Percentiles rank a stretch among this genome's conserved stretches.
Conservation (phyloP, 2,329 filamentous ascomycete species). For the Zymoseptoria passerinii region DNA sequence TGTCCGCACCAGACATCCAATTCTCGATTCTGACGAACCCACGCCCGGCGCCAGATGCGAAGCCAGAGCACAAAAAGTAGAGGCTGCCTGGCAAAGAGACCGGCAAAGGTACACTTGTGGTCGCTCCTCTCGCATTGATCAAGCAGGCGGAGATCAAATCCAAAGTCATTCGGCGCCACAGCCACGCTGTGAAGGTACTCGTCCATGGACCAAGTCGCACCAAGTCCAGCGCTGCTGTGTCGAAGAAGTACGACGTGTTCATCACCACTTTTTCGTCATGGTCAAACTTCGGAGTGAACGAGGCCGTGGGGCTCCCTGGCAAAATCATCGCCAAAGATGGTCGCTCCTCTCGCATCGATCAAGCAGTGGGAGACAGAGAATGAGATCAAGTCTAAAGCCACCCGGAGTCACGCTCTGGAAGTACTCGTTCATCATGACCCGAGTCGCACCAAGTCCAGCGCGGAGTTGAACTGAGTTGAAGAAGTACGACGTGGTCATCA, state of each 20-base stretch:
- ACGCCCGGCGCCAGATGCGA: conserved; percentile 43
- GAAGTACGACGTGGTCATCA: conserved; percentile 89
- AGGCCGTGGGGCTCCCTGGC: conserved; percentile 53
- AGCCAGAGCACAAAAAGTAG: conserved; percentile 51
- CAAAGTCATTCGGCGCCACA: conserved; percentile 62
- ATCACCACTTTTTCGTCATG: conserved; percentile 99
- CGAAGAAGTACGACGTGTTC: conserved; percentile 85
- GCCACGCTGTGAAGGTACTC: conserved; percentile 67
- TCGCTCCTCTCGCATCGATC: conserved; percentile 87
- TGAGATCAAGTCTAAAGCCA: conserved; percentile 75
- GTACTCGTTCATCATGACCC: conserved; percentile 90
- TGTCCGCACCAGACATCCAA: too few relatives aligned
- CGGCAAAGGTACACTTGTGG: conserved; percentile 76
- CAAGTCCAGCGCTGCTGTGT: conserved; percentile 64
- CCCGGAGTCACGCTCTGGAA: conserved; percentile 58
- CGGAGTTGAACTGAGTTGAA: conserved; percentile 72
- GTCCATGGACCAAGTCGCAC: conserved; percentile 83
- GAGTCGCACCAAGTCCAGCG: conserved; percentile 67
- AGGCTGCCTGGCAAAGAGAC: conserved; percentile 57
- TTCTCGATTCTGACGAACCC: conserved; percentile 78
- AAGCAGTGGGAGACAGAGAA: conserved; percentile 97
- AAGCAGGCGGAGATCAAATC: conserved; percentile 91
- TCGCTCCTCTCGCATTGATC: conserved; percentile 87
- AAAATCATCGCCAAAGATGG: conserved; percentile 61
- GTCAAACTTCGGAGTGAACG: too few relatives aligned